Evolutionary conservation across 2,329 filamentous ascomycete species (phyloP).

Genomic region (Fusarium nygamai): DNA sequence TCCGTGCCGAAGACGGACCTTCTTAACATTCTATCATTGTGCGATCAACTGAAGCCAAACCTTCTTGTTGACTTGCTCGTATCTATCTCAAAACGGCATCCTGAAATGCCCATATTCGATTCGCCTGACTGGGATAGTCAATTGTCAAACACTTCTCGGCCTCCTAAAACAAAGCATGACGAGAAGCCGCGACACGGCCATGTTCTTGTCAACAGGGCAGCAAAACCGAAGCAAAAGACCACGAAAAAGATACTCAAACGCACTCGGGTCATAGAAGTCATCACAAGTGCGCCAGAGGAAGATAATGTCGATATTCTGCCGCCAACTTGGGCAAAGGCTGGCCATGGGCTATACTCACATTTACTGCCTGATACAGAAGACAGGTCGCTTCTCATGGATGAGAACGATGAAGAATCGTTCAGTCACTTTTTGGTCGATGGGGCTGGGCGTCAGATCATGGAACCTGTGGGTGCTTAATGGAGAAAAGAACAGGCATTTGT

Average conservation of each 20-base stretch:
- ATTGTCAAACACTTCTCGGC: conserved; percentile 18
- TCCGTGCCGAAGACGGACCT: conserved; percentile 51
- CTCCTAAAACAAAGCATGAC: conserved; percentile 23
- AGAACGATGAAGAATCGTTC: conserved; percentile 55
- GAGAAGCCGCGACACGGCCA: conserved; percentile 47
- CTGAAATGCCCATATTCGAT: conserved; percentile 55
- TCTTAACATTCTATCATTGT: conserved; percentile 53
- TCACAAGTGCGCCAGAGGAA: conserved; percentile 43
- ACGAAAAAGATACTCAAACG: conserved; percentile 49
- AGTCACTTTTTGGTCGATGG: conserved; percentile 55
- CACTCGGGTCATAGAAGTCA: conserved; percentile 40
- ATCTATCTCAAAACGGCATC: conserved; percentile 55
- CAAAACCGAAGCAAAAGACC: conserved; percentile 46
- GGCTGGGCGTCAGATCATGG: conserved; percentile 50
- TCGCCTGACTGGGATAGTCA: conserved; percentile 53
- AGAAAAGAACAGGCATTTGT: not conserved
- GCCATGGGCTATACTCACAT: conserved; percentile 53
- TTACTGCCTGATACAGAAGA: conserved; percentile 53
- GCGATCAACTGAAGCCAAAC: conserved; percentile 53
- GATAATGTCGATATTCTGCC: conserved; percentile 49
- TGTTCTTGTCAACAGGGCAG: conserved; percentile 38
- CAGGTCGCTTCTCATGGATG: conserved; percentile 48
- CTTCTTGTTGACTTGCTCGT: conserved; percentile 55
- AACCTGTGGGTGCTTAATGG: conserved; percentile 43
- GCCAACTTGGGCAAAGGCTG: conserved; percentile 53